A percentile compares a stretch with the other conserved stretches of the same genome.
Evolutionary conservation across 768 basidiomycete genomes (phyloP).

Genomic region (Lactarius trivialis): DNA sequence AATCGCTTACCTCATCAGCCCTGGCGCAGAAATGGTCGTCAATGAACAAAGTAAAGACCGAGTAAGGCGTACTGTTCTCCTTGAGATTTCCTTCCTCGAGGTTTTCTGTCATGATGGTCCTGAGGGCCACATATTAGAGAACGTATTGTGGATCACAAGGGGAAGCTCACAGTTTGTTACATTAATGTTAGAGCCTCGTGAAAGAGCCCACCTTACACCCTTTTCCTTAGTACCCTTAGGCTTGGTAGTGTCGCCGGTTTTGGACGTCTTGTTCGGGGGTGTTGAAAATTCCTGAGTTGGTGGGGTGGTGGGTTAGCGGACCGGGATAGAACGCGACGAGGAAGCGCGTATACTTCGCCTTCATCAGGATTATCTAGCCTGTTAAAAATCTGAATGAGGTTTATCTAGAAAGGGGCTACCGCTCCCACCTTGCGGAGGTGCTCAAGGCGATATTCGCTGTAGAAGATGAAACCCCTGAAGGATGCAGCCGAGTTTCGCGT

Average conservation of each 20-base stretch:
- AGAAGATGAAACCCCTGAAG: neutral
- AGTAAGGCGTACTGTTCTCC: slow-evolving; percentile 26
- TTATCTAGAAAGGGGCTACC: neutral
- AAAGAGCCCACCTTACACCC: slow-evolving; percentile 12
- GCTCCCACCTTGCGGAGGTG: slow-evolving; percentile 2
- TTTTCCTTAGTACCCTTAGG: slow-evolving; percentile 12
- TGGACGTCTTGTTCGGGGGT: slow-evolving; percentile 23
- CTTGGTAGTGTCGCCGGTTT: slow-evolving; percentile 10
- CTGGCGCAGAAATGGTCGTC: neutral
- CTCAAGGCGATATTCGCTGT: neutral
- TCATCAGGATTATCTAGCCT: neutral
- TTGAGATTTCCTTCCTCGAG: slow-evolving; percentile 14
- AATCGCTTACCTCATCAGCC: slow-evolving; percentile 14
- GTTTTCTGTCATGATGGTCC: slow-evolving; percentile 4
- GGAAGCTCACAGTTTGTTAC: slow-evolving; percentile 15
- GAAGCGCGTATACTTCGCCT: slow-evolving; percentile 1
- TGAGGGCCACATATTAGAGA: neutral
- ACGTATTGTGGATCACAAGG: slow-evolving; percentile 5
- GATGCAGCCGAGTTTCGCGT: neutral
- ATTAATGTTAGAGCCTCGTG: neutral
- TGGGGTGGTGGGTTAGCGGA: neutral
- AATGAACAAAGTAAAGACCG: neutral
- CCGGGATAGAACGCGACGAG: too few species aligned
- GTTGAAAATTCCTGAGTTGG: slow-evolving; percentile 14
- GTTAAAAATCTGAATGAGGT: neutral